A percentile compares a stretch with the other conserved stretches of the same genome.
phyloP scores from a whole-genome alignment of 495 filamentous ascomycete species.

The Beverwykella pulmonaria region DNA sequence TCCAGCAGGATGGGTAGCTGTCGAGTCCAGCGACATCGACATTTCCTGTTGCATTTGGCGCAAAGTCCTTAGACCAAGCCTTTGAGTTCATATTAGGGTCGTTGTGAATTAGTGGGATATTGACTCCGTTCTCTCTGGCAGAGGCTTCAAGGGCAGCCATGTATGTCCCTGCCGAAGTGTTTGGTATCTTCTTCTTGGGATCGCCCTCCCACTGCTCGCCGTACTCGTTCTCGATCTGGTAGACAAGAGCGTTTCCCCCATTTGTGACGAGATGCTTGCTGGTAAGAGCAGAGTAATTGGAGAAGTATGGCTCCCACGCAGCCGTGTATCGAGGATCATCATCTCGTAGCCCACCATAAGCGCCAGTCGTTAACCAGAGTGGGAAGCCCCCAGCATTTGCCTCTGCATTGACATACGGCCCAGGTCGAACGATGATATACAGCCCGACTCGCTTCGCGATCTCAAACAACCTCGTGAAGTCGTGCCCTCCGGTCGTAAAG shows the following conservation, averaged over 20 bases:
- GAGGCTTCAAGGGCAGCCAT: slow-evolving; percentile 59
- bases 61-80: slow-evolving; percentile 54
- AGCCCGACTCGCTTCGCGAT: slow-evolving; percentile 60
- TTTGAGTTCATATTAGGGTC: slow-evolving; percentile 52
- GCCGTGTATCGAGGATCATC: slow-evolving; percentile 61
- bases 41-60: slow-evolving; percentile 53
- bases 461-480: slow-evolving; percentile 58
- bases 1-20: slow-evolving; percentile 66
- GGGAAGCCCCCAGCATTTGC: slow-evolving; percentile 55
- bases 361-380: slow-evolving; percentile 64
- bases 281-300: slow-evolving; percentile 53
- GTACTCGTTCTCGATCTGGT: slow-evolving; percentile 67
- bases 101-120: slow-evolving; percentile 58
- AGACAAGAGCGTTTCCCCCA: slow-evolving; percentile 58
- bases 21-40: slow-evolving; percentile 62
- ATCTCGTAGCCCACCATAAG: slow-evolving; percentile 59
- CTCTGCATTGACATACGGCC: slow-evolving; percentile 62
- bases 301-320: slow-evolving; percentile 58
- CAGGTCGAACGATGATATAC: slow-evolving; percentile 61
- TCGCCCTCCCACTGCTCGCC: slow-evolving; percentile 58
- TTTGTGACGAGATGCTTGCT: slow-evolving; percentile 59
- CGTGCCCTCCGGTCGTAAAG: slow-evolving; percentile 58
- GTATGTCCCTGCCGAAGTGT: slow-evolving; percentile 54
- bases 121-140: slow-evolving; percentile 57
- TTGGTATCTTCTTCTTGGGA: slow-evolving; percentile 49